Percentiles rank a stretch among this genome's conserved stretches.
Evolutionary conservation across 345 rosid genomes (phyloP).

Genomic region (Nephelium lappaceum): DNA sequence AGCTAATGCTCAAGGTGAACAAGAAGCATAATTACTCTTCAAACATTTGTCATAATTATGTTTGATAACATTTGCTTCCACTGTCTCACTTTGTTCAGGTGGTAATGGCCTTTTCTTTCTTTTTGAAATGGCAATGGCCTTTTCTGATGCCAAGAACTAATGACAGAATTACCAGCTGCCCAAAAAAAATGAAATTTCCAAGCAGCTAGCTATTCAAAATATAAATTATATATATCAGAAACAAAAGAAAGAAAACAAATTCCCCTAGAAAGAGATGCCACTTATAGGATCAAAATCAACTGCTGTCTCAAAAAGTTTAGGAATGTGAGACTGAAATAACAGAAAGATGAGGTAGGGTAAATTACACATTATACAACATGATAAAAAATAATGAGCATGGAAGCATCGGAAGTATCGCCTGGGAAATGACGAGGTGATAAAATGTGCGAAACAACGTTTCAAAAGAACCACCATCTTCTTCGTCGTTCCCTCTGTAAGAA

Average conservation of each 20-base stretch:
- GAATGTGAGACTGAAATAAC: neutral
- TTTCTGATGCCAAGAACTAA: neutral
- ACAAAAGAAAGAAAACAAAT: too few relatives aligned
- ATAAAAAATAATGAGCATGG: neutral
- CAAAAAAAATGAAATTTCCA: neutral
- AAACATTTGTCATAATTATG: too few relatives aligned
- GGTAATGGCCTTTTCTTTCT: neutral
- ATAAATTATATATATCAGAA: too few relatives aligned
- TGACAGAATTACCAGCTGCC: neutral
- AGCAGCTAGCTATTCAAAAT: neutral
- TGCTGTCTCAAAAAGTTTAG: neutral
- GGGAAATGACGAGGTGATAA: neutral
- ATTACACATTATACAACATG: neutral
- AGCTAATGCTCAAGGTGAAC: too few relatives aligned
- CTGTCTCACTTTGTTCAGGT: neutral
- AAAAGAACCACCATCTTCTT: constrained; percentile 80
- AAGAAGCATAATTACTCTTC: too few relatives aligned
- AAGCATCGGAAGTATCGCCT: neutral
- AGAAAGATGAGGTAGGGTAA: neutral
- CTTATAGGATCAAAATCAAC: neutral
- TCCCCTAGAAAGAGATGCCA: neutral
- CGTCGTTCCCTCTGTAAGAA: constrained; percentile 47
- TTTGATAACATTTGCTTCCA: neutral
- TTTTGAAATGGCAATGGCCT: too few relatives aligned
- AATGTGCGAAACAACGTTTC: constrained; percentile 11